Conservation (phyloP, 495 filamentous ascomycete genomes). For the Astrothelium subdiscretum region DNA sequence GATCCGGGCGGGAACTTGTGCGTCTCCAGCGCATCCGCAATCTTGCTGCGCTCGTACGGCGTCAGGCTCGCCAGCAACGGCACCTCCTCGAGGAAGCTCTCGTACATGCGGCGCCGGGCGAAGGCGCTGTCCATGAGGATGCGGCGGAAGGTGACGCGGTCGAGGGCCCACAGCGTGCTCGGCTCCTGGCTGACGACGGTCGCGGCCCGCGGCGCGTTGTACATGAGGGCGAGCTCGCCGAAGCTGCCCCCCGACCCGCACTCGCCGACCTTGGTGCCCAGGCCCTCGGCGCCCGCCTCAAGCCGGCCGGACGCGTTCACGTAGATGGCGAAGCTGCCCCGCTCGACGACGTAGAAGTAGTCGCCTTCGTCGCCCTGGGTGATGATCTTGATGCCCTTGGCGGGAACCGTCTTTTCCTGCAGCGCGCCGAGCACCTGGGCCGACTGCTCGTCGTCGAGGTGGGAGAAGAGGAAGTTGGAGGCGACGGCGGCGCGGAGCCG, state of each 20-base stretch:
- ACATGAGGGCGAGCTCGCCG: conserved; percentile 95
- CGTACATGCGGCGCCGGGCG: conserved; percentile 89
- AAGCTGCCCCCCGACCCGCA: conserved; percentile 91
- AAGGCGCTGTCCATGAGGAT: conserved; percentile 98
- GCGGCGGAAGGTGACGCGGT: conserved; percentile 91
- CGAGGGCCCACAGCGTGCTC: conserved; percentile 83
- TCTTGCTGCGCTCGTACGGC: conserved; percentile 86
- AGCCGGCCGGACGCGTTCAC: conserved; percentile 72
- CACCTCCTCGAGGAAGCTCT: conserved; percentile 94
- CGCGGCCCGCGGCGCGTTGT: conserved; percentile 94
- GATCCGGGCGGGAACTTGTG: conserved; percentile 71
- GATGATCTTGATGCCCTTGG: conserved; percentile 93
- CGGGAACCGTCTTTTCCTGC: conserved; percentile 88
- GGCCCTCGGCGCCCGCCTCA: conserved; percentile 69
- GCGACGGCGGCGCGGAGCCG: conserved; percentile 74
- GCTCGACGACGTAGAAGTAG: conserved; percentile 95
- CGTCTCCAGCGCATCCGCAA: conserved; percentile 88
- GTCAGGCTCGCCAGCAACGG: conserved; percentile 75
- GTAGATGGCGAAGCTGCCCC: conserved; percentile 80
- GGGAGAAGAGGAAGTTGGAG: conserved; percentile 86
- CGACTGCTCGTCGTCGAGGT: conserved; percentile 85
- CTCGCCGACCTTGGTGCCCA: conserved; percentile 71
- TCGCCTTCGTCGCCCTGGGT: conserved; percentile 92
- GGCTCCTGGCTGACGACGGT: conserved; percentile 79
- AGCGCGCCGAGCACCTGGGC: conserved; percentile 79